Percentiles rank a stretch among this genome's conserved stretches.
Evolutionary conservation across 345 rosid species (phyloP).

Genomic region (Hirschfeldia incana): DNA sequence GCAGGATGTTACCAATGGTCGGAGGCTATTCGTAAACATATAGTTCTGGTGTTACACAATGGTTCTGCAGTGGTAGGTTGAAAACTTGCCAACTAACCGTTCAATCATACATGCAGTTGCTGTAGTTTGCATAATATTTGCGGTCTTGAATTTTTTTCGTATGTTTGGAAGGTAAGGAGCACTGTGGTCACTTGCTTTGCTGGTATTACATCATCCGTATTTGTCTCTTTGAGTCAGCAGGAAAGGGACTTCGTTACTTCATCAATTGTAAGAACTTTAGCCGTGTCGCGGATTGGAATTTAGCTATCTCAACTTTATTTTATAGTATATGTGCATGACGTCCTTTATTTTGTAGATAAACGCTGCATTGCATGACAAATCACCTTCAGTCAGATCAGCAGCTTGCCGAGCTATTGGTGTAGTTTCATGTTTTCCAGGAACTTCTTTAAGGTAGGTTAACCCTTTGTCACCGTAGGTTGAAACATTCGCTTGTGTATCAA

Average conservation of each 20-base stretch:
- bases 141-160: conserved; percentile 15
- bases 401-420: conserved; percentile 98
- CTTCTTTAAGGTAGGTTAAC: conserved; percentile 58
- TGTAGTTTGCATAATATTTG: conserved; percentile 23
- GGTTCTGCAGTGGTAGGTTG: conserved; percentile 74
- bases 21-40: conserved; percentile 66
- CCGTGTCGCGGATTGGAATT: conserved; percentile 13
- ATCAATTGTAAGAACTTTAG: conserved; percentile 58
- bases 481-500: conserved; percentile 5
- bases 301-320: conserved; percentile 7
- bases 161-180: conserved; percentile 69
- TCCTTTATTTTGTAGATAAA: conserved; percentile 46
- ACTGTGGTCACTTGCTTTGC: conserved; percentile 89
- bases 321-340: conserved; percentile 21
- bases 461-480: neutral
- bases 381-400: conserved; percentile 87
- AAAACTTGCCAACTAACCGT: conserved; percentile 17
- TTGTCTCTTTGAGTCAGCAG: conserved; percentile 56
- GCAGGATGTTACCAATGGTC: conserved; percentile 74
- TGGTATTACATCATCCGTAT: conserved; percentile 81
- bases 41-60: conserved; percentile 64
- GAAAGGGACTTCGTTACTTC: conserved; percentile 66
- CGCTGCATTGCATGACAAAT: conserved; percentile 67
- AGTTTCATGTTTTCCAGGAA: conserved; percentile 73
- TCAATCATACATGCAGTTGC: conserved; percentile 1